phyloP scores from a whole-genome alignment of 2,329 filamentous ascomycete genomes.

The Penicillium sp. region DNA sequence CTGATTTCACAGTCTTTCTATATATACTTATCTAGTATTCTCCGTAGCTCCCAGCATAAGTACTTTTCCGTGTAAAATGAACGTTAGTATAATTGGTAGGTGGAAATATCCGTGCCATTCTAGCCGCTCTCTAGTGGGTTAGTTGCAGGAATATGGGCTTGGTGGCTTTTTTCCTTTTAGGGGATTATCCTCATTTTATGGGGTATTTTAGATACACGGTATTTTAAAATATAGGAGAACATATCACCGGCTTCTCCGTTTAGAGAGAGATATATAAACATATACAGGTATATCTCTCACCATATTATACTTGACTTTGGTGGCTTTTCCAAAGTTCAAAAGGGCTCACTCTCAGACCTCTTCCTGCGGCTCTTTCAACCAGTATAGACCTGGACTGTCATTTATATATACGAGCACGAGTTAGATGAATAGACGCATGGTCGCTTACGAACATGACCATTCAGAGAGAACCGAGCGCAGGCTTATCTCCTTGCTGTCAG shows the following conservation, averaged over 20 bases:
- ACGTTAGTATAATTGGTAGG: background rate
- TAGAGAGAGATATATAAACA: background rate
- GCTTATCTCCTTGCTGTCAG: conserved; percentile 12
- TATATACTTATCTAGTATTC: too few relatives aligned
- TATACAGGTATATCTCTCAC: background rate
- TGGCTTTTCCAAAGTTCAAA: too few relatives aligned
- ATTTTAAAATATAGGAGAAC: background rate
- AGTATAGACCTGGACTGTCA: background rate
- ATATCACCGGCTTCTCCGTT: background rate
- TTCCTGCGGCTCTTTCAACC: background rate
- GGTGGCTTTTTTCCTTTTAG: conserved; percentile 14
- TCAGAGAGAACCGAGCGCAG: conserved; percentile 1
- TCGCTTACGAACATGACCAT: background rate
- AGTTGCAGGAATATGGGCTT: conserved; percentile 19
- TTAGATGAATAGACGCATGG: background rate
- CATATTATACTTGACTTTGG: too few relatives aligned
- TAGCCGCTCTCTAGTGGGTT: conserved; percentile 16
- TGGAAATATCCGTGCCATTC: conserved; percentile 1
- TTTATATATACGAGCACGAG: background rate
- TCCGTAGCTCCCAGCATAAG: too few relatives aligned
- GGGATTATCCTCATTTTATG: conserved; percentile 16
- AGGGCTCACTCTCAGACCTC: background rate
- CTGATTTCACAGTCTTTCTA: too few relatives aligned
- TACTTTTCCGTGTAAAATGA: too few relatives aligned
- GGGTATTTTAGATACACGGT: background rate